phyloP scores from a whole-genome alignment of 106 monocot genomes.

The Acorus gramineus region DNA sequence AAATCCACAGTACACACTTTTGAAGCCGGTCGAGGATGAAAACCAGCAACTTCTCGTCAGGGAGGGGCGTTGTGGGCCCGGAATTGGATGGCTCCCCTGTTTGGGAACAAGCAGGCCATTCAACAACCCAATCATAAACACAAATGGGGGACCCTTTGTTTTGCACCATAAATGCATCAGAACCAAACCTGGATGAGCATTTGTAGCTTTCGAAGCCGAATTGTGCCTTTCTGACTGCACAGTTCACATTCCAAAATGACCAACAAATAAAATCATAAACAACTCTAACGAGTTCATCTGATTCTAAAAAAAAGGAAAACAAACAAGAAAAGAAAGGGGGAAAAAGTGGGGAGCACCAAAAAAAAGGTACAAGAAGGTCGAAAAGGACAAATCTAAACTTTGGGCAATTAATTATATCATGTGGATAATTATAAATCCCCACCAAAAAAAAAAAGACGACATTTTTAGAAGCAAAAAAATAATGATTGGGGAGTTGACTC shows the following conservation, averaged over 20 bases:
- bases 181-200: conserved; percentile 31
- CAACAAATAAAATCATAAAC: background rate
- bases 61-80: conserved; percentile 73
- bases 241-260: conserved; percentile 5
- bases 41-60: conserved; percentile 86
- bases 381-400: too few relatives aligned
- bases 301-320: conserved; percentile 10
- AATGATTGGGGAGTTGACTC: conserved; percentile 19
- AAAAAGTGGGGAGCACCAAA: background rate
- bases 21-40: conserved; percentile 98
- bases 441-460: too few relatives aligned
- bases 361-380: background rate
- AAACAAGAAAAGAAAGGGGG: background rate
- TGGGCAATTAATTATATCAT: too few relatives aligned
- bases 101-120: conserved; percentile 3
- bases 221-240: conserved; percentile 44
- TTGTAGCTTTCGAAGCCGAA: conserved; percentile 48
- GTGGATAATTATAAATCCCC: too few relatives aligned
- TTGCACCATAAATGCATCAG: conserved; percentile 29
- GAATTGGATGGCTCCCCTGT: conserved; percentile 32
- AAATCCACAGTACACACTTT: conserved; percentile 45
- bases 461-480: too few relatives aligned
- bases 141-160: conserved; percentile 1
- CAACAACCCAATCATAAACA: conserved; percentile 3
- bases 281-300: conserved; percentile 5